Percentiles rank a stretch among this genome's conserved stretches.
These are phyloP conservation scores for Dipteronia dyeriana DNA, from an alignment of 345 rosid genomes.

Conservation along the genomic window DNA sequence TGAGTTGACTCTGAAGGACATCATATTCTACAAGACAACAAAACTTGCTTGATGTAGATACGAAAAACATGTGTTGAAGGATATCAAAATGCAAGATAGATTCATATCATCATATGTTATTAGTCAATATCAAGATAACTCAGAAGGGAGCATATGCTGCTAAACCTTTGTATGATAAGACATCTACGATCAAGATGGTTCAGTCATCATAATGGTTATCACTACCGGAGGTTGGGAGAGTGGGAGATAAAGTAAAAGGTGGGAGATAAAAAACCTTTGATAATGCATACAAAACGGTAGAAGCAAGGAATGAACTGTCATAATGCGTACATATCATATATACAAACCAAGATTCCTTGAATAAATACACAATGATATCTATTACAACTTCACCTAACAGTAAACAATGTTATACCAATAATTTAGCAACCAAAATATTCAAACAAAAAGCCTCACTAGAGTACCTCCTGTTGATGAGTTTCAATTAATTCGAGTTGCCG, in stretches of 20 bases:
- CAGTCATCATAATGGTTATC: not conserved
- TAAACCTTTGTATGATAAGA: not conserved
- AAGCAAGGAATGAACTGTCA: not conserved
- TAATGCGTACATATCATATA: not conserved
- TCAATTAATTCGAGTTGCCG: slow-evolving; percentile 89
- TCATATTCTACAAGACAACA: not conserved
- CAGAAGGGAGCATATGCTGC: not conserved
- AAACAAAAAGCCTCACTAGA: slow-evolving; percentile 7
- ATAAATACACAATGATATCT: not conserved
- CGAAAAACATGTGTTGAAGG: not conserved
- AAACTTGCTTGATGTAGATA: not conserved
- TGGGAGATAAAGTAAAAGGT: not conserved
- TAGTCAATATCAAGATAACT: not conserved
- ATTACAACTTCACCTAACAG: not conserved
- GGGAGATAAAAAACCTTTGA: not conserved
- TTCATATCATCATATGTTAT: not conserved
- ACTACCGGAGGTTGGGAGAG: not conserved
- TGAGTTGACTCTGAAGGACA: not conserved
- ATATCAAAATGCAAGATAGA: not conserved
- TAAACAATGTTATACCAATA: not conserved
- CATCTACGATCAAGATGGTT: slow-evolving; percentile 2
- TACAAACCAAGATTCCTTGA: not conserved
- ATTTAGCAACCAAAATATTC: slow-evolving; percentile 1
- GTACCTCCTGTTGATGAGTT: slow-evolving; percentile 97
- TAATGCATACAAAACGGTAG: not conserved